Evolutionary conservation across 148 eudicot species (phyloP).

Genomic region (Rhododendron ferrugineum): DNA sequence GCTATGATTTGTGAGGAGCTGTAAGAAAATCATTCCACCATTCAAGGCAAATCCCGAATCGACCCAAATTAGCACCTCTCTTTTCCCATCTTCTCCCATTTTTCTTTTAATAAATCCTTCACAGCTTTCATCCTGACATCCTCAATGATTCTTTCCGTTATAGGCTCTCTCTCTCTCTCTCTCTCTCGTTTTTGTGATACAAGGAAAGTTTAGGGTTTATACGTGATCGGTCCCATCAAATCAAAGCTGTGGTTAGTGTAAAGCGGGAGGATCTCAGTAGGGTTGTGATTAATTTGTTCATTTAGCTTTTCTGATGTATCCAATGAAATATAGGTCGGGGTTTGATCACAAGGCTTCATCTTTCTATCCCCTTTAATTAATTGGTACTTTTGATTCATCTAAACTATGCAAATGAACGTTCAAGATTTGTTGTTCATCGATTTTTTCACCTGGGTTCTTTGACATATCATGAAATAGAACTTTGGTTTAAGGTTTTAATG

Average conservation of each 20-base stretch:
- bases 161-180: not conserved
- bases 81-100: not conserved
- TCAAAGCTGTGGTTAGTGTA: not conserved
- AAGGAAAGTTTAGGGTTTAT: conserved; percentile 4
- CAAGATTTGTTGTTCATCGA: conserved; percentile 1
- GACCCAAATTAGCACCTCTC: not conserved
- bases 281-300: not conserved
- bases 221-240: conserved; percentile 1
- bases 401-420: not conserved
- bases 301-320: not conserved
- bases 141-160: not conserved
- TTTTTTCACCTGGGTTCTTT: not conserved
- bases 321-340: conserved; percentile 1
- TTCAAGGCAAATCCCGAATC: not conserved
- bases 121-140: conserved; percentile 1
- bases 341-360: not conserved
- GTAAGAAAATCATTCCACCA: conserved; percentile 3
- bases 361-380: not conserved
- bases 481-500: not conserved
- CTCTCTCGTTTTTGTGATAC: not conserved
- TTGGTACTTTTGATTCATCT: not conserved
- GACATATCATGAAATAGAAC: not conserved
- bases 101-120: not conserved
- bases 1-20: not conserved
- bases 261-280: not conserved